Percentiles rank a stretch among this genome's conserved stretches.
Evolutionary conservation across 176 grass and related monocot genomes (phyloP).

Genomic region (Otatea glauca): DNA sequence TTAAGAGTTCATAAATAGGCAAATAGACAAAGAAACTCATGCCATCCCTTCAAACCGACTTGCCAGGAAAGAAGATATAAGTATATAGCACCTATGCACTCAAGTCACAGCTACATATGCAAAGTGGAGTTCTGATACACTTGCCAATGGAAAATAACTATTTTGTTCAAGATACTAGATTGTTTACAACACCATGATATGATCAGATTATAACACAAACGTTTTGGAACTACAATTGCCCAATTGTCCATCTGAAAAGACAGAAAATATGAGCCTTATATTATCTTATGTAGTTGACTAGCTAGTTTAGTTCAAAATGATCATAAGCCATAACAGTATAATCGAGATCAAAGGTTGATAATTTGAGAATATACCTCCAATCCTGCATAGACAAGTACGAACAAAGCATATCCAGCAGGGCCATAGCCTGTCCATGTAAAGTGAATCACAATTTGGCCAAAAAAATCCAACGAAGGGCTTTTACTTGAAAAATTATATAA

Average conservation of each 20-base stretch:
- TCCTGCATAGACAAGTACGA: constrained; percentile 87
- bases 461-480: neutral
- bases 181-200: neutral
- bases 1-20: neutral
- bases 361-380: constrained; percentile 67
- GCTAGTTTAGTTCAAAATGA: neutral
- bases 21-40: neutral
- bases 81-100: neutral
- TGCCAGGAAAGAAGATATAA: neutral
- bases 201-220: constrained; percentile 1
- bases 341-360: neutral
- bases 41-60: neutral
- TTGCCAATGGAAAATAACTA: neutral
- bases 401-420: constrained; percentile 91
- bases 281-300: constrained; percentile 1
- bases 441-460: neutral
- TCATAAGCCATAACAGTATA: neutral
- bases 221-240: neutral
- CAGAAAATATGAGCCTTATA: neutral
- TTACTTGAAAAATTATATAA: neutral
- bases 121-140: constrained; percentile 8
- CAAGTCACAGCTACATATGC: neutral
- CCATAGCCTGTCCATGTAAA: constrained; percentile 79
- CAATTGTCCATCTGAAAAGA: neutral
- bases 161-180: neutral